phyloP scores from a whole-genome alignment of 345 rosid genomes.

The Clarkia xantiana region DNA sequence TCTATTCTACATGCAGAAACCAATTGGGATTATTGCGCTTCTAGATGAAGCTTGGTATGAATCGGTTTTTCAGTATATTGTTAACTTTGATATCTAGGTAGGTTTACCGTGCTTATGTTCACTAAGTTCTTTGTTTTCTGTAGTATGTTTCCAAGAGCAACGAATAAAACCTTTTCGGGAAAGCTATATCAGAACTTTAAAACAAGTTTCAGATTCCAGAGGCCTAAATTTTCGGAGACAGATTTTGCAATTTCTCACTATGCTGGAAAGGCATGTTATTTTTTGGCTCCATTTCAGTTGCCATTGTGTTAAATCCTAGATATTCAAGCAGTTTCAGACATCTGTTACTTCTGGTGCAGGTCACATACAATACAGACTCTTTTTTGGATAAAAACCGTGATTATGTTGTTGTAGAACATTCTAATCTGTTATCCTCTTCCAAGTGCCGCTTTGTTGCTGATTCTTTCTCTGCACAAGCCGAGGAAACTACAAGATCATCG shows the following conservation, averaged over 20 bases:
- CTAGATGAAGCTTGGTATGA: constrained; percentile 97
- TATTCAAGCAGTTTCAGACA: constrained; percentile 2
- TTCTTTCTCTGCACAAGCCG: constrained; percentile 50
- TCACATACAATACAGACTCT: constrained; percentile 74
- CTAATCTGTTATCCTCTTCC: constrained; percentile 84
- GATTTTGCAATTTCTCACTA: constrained; percentile 85
- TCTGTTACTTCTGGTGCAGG: constrained; percentile 34
- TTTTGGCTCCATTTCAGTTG: constrained; percentile 9
- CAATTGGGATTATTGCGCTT: constrained; percentile 88
- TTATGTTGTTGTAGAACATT: constrained; percentile 84
- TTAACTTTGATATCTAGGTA: background rate
- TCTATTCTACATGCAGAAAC: constrained; percentile 55
- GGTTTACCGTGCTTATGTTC: constrained; percentile 14
- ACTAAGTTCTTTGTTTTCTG: constrained; percentile 43
- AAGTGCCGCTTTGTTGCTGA: constrained; percentile 67
- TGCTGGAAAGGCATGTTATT: constrained; percentile 89
- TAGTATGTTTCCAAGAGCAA: constrained; percentile 98
- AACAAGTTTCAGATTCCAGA: constrained; percentile 61
- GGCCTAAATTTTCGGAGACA: constrained; percentile 84
- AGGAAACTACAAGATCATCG: constrained; percentile 79
- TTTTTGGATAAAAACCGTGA: constrained; percentile 96
- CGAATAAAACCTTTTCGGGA: constrained; percentile 72
- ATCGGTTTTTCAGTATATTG: background rate
- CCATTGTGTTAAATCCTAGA: constrained; percentile 1
- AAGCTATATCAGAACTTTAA: constrained; percentile 72